These are phyloP conservation scores for Wilcoxina mikolae DNA, from an alignment of 495 filamentous ascomycete genomes.

Conservation along the genomic window DNA sequence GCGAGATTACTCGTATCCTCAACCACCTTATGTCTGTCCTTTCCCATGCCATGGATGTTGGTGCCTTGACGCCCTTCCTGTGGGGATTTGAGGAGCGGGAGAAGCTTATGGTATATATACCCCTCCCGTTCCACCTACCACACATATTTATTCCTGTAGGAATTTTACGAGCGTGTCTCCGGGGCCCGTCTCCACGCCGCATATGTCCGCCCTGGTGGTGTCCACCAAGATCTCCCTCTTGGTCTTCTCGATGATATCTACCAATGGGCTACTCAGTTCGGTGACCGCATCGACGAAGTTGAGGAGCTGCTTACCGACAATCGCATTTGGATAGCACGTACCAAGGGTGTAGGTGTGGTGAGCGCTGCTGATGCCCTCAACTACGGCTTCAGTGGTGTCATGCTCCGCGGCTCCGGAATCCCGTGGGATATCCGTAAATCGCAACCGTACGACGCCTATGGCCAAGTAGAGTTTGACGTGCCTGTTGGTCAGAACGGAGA, in stretches of 20 bases:
- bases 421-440: slow-evolving; percentile 96
- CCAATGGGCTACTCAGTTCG: slow-evolving; percentile 99
- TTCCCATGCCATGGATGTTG: slow-evolving; percentile 99
- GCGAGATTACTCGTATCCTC: slow-evolving; percentile 82
- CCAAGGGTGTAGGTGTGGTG: slow-evolving; percentile 82
- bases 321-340: slow-evolving; percentile 93
- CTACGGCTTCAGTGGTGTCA: slow-evolving; percentile 90
- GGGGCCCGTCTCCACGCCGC: slow-evolving; percentile 96
- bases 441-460: slow-evolving; percentile 93
- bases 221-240: slow-evolving; percentile 84
- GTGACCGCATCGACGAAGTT: slow-evolving; percentile 97
- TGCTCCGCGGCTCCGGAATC: slow-evolving; percentile 94
- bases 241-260: slow-evolving; percentile 98
- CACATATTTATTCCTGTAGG: no score
- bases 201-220: slow-evolving; percentile 94
- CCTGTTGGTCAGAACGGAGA: slow-evolving; percentile 93
- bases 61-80: slow-evolving; percentile 92
- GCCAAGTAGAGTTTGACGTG: slow-evolving; percentile 93
- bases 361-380: slow-evolving; percentile 84
- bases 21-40: slow-evolving; percentile 98
- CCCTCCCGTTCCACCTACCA: no score
- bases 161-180: slow-evolving; percentile 99
- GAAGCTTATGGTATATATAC: slow-evolving; percentile 75
- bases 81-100: slow-evolving; percentile 99
- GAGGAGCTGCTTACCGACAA: slow-evolving; percentile 98